A percentile compares a stretch with the other conserved stretches of the same genome.
Evolutionary conservation across 192 early-diverging fungal genomes (phyloP).

Genomic region (Coemansia erecta): DNA sequence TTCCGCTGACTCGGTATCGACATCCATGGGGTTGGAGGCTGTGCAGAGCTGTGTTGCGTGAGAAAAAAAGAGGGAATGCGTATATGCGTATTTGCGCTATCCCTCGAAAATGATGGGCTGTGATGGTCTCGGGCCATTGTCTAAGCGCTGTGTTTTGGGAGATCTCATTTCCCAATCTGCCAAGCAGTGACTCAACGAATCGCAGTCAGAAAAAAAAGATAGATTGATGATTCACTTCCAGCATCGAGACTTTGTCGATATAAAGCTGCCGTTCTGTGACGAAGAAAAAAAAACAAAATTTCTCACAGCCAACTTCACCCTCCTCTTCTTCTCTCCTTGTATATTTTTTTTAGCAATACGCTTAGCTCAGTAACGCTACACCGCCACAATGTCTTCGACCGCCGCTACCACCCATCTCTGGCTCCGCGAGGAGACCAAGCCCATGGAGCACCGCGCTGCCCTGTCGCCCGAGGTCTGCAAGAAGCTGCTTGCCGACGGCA

Average conservation of each 20-base stretch:
- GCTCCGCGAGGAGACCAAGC: constrained; percentile 98
- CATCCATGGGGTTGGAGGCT: constrained; percentile 2
- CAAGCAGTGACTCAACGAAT: no score
- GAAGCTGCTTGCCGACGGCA: constrained; percentile 67
- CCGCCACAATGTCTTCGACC: constrained; percentile 12
- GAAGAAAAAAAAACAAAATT: background rate
- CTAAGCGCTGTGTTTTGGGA: no score
- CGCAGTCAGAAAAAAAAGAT: background rate
- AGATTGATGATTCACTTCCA: no score
- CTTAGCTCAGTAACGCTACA: background rate
- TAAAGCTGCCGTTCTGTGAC: no score
- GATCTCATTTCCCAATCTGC: no score
- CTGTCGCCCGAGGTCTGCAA: constrained; percentile 84
- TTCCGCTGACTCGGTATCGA: background rate
- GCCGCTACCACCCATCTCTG: constrained; percentile 68
- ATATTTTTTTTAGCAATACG: background rate
- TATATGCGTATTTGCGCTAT: no score
- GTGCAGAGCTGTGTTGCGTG: background rate
- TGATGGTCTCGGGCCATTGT: no score
- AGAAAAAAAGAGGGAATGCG: background rate
- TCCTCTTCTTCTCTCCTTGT: background rate
- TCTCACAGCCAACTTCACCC: constrained; percentile 1
- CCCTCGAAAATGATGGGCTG: no score
- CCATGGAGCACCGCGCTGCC: constrained; percentile 90
- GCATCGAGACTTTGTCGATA: no score